Percentiles rank a stretch among this genome's conserved stretches.
Evolutionary conservation across 2,329 filamentous ascomycete genomes (phyloP).

Genomic region (Rhinocladiella similis): DNA sequence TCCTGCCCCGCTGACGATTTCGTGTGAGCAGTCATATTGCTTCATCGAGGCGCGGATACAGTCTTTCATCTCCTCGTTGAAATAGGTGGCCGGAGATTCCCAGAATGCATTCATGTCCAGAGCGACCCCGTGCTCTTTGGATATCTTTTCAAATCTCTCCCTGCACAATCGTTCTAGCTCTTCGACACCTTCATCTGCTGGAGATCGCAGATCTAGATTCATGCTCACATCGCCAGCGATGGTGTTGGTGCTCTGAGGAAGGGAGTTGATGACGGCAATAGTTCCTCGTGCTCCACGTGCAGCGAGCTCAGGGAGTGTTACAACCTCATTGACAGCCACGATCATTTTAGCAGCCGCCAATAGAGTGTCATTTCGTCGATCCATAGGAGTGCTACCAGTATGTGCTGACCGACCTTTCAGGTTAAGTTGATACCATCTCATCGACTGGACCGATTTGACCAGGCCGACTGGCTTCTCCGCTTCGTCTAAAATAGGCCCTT

Average conservation of each 20-base stretch:
- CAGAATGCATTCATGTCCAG: constrained; percentile 8
- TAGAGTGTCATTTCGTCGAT: constrained; percentile 66
- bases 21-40: constrained; percentile 3
- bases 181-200: neutral
- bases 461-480: constrained; percentile 65
- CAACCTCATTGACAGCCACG: constrained; percentile 63
- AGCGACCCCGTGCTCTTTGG: neutral
- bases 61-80: constrained; percentile 7
- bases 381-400: constrained; percentile 71
- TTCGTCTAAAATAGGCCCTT: constrained; percentile 73
- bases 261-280: constrained; percentile 41
- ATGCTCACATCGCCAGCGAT: constrained; percentile 18
- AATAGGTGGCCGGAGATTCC: constrained; percentile 8
- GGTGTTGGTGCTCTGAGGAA: constrained; percentile 22
- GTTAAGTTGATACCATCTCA: constrained; percentile 69
- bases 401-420: constrained; percentile 68
- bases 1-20: constrained; percentile 14
- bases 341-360: constrained; percentile 69
- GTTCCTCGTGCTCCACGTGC: constrained; percentile 62
- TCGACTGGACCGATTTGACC: constrained; percentile 72
- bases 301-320: constrained; percentile 32
- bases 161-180: constrained; percentile 1
- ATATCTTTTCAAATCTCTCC: constrained; percentile 7
- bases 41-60: constrained; percentile 10
- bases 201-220: constrained; percentile 19